phyloP scores from a whole-genome alignment of 805 yeast species.

The Dipodascus albidus region DNA sequence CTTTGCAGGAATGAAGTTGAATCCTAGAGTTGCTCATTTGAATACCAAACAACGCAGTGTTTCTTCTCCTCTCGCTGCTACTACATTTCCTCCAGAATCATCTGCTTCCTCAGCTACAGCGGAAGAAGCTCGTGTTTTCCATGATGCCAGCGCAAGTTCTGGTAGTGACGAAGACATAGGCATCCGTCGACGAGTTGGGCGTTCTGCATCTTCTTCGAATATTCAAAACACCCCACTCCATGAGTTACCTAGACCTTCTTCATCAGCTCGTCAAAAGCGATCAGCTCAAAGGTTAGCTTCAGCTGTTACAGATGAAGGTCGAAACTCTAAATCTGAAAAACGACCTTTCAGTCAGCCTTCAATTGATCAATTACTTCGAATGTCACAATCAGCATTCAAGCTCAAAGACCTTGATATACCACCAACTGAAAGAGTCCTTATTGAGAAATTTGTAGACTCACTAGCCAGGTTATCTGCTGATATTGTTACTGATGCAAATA shows the following conservation, averaged over 20 bases:
- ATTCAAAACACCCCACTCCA: not conserved
- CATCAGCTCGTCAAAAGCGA: not conserved
- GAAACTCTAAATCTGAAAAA: not conserved
- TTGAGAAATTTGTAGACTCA: conserved; percentile 80
- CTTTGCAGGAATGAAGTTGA: not conserved
- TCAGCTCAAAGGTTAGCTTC: not conserved
- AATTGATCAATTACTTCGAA: conserved; percentile 17
- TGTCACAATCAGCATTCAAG: conserved; percentile 31
- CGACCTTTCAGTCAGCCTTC: conserved; percentile 15
- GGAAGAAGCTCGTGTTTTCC: not conserved
- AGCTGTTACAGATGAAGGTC: not conserved
- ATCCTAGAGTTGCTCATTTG: not conserved
- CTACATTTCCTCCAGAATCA: not conserved
- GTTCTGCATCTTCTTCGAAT: not conserved
- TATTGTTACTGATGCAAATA: conserved; percentile 74
- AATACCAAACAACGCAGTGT: not conserved
- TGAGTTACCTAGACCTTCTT: not conserved
- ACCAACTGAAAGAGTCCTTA: conserved; percentile 58
- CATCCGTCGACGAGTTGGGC: not conserved
- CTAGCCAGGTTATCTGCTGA: conserved; percentile 79
- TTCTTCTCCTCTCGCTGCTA: not conserved
- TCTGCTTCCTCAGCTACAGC: conserved; percentile 13
- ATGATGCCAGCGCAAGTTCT: not conserved
- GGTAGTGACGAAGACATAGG: conserved; percentile 1
- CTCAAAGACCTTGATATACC: conserved; percentile 66